A percentile compares a stretch with the other conserved stretches of the same genome.
These are phyloP conservation scores for Diaporthe nobilis DNA, from an alignment of 2,329 filamentous ascomycete species.

Conservation along the genomic window DNA sequence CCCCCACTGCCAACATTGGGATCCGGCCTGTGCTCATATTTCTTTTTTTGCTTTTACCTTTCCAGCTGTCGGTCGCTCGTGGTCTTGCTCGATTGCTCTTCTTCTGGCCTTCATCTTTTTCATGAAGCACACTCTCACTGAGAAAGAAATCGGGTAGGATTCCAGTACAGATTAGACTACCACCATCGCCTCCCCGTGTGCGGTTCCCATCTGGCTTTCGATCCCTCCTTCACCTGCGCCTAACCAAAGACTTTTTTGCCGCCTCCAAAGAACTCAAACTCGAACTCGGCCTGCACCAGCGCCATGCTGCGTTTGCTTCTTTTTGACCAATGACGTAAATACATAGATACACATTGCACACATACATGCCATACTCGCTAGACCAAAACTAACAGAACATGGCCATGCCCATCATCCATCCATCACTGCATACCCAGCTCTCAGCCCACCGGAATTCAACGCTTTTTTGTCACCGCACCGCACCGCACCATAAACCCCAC, in stretches of 20 bases:
- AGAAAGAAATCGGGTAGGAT: background rate
- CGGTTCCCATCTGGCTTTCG: background rate
- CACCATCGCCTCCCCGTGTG: background rate
- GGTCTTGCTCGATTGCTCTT: too few relatives aligned
- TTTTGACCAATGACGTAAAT: background rate
- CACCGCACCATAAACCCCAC: too few relatives aligned
- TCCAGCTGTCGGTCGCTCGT: too few relatives aligned
- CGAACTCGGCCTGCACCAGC: slow-evolving; percentile 10
- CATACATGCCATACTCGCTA: background rate
- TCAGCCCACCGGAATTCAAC: too few relatives aligned
- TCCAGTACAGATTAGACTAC: background rate
- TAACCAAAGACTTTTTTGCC: background rate
- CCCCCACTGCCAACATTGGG: background rate
- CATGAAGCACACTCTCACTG: background rate
- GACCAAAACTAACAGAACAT: too few relatives aligned
- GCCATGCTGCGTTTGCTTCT: slow-evolving; percentile 13
- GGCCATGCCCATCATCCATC: background rate
- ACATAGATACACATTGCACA: slow-evolving; percentile 3
- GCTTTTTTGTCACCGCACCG: background rate
- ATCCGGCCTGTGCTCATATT: background rate
- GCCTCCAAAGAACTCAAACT: background rate
- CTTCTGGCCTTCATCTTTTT: too few relatives aligned
- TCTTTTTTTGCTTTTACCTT: too few relatives aligned
- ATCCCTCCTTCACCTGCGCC: background rate
- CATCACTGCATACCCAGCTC: background rate